phyloP scores from a whole-genome alignment of 768 basidiomycete genomes.

The Zangia roseola region DNA sequence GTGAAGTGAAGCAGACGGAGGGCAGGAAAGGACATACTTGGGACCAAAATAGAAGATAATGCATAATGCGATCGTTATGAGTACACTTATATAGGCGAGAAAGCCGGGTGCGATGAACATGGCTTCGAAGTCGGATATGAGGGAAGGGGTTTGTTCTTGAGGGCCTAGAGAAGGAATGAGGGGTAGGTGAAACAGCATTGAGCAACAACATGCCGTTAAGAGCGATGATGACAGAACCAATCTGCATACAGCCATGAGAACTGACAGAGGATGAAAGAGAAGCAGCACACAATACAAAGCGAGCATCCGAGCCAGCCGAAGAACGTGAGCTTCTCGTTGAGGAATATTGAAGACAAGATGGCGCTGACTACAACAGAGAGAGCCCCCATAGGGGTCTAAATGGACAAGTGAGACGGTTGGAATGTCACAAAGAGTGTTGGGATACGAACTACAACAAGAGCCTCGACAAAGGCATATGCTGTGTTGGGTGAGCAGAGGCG shows the following conservation, averaged over 20 bases:
- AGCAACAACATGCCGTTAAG: conserved; percentile 62
- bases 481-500: conserved; percentile 10
- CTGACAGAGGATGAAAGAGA: neutral
- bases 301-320: conserved; percentile 97
- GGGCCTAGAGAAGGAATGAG: conserved; percentile 47
- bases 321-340: conserved; percentile 89
- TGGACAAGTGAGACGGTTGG: conserved; percentile 2
- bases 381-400: conserved; percentile 89
- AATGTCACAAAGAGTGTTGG: neutral
- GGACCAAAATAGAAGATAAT: conserved; percentile 85
- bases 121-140: conserved; percentile 69
- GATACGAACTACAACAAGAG: conserved; percentile 80
- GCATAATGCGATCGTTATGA: conserved; percentile 62
- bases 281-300: conserved; percentile 75
- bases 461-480: conserved; percentile 89
- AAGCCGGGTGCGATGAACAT: conserved; percentile 86
- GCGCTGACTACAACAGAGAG: conserved; percentile 96
- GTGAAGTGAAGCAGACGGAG: conserved; percentile 4
- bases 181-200: neutral
- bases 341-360: conserved; percentile 88
- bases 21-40: conserved; percentile 41
- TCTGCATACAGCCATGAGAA: conserved; percentile 36
- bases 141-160: conserved; percentile 62
- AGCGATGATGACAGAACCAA: conserved; percentile 87
- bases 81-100: conserved; percentile 61